Conservation (phyloP, 805 yeast genomes). For the Wickerhamiella kurtzmanii region DNA sequence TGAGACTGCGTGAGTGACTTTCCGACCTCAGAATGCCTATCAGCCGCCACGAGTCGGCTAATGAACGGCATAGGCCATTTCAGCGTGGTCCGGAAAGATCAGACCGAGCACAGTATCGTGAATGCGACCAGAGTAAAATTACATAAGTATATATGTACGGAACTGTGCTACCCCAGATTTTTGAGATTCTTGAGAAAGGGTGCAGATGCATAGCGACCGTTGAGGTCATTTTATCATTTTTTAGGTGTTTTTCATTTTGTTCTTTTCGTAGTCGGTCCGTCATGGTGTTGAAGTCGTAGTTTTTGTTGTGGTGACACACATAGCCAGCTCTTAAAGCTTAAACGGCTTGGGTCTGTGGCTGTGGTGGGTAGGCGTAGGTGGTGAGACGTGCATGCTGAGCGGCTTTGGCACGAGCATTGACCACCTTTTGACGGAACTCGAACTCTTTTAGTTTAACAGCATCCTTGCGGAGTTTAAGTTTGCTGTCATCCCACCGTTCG, state of each 20-base stretch:
- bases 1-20: background rate
- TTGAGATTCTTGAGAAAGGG: too few relatives aligned
- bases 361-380: background rate
- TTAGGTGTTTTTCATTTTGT: too few relatives aligned
- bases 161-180: background rate
- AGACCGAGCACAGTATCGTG: background rate
- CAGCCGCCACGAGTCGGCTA: background rate
- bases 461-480: constrained; percentile 11
- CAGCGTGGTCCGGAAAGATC: too few relatives aligned
- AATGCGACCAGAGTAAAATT: background rate
- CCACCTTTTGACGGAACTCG: background rate
- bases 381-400: background rate
- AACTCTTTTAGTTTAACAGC: constrained; percentile 8
- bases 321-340: too few relatives aligned
- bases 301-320: too few relatives aligned
- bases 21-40: background rate
- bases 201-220: too few relatives aligned
- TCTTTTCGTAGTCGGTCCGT: too few relatives aligned
- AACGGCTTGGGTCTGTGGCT: background rate
- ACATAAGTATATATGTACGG: background rate
- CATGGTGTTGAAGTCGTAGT: too few relatives aligned
- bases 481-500: constrained; percentile 37
- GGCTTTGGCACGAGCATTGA: background rate
- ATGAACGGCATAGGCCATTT: background rate
- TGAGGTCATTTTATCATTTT: too few relatives aligned